These are phyloP conservation scores for Tagetes patula DNA, from an alignment of 129 eudicot species.

Conservation along the genomic window DNA sequence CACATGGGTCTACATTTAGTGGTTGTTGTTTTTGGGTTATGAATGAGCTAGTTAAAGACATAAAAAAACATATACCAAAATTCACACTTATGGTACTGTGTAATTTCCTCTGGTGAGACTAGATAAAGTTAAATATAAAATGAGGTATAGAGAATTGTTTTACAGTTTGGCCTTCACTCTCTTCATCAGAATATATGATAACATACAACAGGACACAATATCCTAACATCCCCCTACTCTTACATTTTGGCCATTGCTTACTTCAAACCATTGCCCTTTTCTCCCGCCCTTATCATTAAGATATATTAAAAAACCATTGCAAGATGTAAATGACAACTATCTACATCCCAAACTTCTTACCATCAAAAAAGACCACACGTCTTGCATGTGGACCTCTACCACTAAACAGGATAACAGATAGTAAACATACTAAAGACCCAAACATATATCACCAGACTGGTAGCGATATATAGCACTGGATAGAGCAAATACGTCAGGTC, in stretches of 20 bases:
- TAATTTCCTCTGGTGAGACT: background rate
- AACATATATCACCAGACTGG: background rate
- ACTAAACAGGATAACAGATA: background rate
- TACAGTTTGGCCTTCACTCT: background rate
- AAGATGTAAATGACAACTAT: constrained; percentile 1
- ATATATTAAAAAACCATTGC: background rate
- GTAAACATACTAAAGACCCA: constrained; percentile 3
- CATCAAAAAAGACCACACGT: constrained; percentile 19
- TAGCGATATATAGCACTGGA: background rate
- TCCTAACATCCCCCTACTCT: constrained; percentile 1
- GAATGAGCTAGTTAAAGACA: background rate
- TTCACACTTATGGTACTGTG: constrained; percentile 5
- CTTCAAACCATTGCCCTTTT: background rate
- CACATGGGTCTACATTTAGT: constrained; percentile 1
- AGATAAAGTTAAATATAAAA: background rate
- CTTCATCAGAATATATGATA: constrained; percentile 7
- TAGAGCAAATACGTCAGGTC: background rate
- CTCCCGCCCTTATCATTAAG: background rate
- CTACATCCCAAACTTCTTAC: constrained; percentile 7
- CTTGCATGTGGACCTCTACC: constrained; percentile 15
- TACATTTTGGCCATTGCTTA: constrained; percentile 17
- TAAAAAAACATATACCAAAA: background rate
- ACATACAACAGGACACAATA: background rate
- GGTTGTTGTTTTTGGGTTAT: constrained; percentile 2
- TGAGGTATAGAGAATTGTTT: background rate